phyloP scores from a whole-genome alignment of 257 asterid species.

The Lithospermum erythrorhizon region DNA sequence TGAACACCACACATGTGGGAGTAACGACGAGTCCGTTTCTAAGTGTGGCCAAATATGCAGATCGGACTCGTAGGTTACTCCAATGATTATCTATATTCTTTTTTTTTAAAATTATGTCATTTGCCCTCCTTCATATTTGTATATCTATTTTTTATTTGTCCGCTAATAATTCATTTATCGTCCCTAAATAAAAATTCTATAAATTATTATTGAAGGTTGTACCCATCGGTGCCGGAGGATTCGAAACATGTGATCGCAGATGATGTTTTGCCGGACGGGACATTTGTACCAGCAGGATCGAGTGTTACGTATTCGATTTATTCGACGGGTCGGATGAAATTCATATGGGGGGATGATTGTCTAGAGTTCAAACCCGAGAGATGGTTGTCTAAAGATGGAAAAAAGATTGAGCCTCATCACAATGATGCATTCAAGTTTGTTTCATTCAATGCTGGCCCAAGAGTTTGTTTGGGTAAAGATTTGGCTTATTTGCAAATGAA shows the following conservation, averaged over 20 bases:
- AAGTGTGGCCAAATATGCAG: no score
- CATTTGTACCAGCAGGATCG: slow-evolving; percentile 51
- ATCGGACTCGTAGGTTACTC: no score
- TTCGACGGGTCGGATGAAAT: slow-evolving; percentile 49
- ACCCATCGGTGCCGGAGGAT: slow-evolving; percentile 63
- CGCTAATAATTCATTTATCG: no score
- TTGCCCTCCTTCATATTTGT: no score
- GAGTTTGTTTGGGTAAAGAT: slow-evolving; percentile 49
- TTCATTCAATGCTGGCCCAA: slow-evolving; percentile 51
- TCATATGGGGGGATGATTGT: slow-evolving; percentile 51
- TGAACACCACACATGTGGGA: no score
- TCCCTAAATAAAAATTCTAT: no score
- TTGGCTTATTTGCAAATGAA: slow-evolving; percentile 55
- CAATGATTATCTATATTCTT: no score
- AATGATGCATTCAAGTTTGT: slow-evolving; percentile 35
- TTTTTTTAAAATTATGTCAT: no score
- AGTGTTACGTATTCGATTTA: slow-evolving; percentile 53
- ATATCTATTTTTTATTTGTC: no score
- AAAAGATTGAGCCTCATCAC: slow-evolving; percentile 19
- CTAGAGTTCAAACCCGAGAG: slow-evolving; percentile 53
- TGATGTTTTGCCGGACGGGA: slow-evolving; percentile 52
- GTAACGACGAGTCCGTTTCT: no score
- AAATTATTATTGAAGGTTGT: slow-evolving; percentile 22
- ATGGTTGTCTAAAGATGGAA: slow-evolving; percentile 42
- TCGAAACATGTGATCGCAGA: slow-evolving; percentile 47